Conservation (phyloP, 78 protist genomes). For the Emiliania huxleyi region DNA sequence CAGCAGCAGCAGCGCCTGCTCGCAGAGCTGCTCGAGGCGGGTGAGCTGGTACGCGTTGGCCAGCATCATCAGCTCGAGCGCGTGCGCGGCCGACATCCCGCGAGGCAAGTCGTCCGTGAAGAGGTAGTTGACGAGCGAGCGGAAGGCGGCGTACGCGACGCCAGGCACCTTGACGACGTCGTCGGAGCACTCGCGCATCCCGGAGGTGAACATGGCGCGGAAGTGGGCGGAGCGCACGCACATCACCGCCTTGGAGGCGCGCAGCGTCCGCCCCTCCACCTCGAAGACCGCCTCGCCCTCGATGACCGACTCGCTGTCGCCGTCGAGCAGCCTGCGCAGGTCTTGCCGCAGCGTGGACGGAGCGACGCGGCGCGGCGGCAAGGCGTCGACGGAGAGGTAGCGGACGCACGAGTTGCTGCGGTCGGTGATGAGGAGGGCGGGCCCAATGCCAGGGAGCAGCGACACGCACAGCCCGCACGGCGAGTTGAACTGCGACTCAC, state of each 20-base stretch:
- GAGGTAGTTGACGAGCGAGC: not conserved
- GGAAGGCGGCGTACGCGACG: not conserved
- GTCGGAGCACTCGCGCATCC: not conserved
- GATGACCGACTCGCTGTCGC: not conserved
- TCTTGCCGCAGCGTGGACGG: not conserved
- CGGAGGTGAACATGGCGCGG: constrained; percentile 6
- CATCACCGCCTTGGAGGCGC: not conserved
- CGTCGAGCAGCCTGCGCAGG: not conserved
- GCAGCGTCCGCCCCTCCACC: not conserved
- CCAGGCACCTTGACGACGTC: not conserved
- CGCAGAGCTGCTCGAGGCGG: not conserved
- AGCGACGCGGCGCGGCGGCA: not conserved
- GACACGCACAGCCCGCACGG: not conserved
- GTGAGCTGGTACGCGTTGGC: not conserved
- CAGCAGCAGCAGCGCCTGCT: not conserved
- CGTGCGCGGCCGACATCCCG: not conserved
- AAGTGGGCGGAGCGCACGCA: constrained; percentile 1
- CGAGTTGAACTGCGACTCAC: not conserved
- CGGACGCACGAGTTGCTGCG: constrained; percentile 15
- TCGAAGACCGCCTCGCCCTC: not conserved
- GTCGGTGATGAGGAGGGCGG: not conserved
- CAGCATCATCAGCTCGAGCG: not conserved
- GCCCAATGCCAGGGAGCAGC: not conserved
- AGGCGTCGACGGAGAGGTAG: not conserved
- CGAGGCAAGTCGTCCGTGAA: not conserved